Conservation (phyloP, 768 basidiomycete species). For the Dioszegia crocea region DNA sequence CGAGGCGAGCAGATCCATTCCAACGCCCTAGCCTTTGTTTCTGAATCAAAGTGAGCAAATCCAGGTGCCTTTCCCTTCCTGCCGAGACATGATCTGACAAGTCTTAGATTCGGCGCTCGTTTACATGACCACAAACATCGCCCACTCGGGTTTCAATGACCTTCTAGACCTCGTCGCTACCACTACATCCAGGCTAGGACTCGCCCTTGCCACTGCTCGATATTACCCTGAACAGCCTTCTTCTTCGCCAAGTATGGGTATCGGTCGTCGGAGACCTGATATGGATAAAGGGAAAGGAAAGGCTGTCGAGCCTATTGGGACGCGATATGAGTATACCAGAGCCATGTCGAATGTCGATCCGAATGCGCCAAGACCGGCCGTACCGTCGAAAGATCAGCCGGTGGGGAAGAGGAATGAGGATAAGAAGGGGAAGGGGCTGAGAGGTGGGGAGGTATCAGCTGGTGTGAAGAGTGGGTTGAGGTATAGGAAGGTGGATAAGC, state of each 20-base stretch:
- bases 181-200: slow-evolving; percentile 25
- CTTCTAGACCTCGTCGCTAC: slow-evolving; percentile 25
- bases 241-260: neutral
- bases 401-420: neutral
- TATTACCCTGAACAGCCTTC: neutral
- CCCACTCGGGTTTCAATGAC: slow-evolving; percentile 35
- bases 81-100: no score
- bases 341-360: slow-evolving; percentile 13
- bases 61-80: no score
- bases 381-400: neutral
- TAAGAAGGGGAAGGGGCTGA: slow-evolving; percentile 1
- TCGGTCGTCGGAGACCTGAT: neutral
- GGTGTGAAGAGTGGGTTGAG: slow-evolving; percentile 14
- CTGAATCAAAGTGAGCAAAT: no score
- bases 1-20: no score
- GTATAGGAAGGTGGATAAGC: slow-evolving; percentile 41
- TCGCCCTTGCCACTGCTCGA: neutral
- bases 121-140: slow-evolving; percentile 12
- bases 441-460: neutral
- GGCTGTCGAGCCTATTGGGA: neutral
- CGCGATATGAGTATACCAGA: slow-evolving; percentile 16
- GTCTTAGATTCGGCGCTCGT: no score
- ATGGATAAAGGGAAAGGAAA: slow-evolving; percentile 1
- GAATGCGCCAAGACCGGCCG: neutral
- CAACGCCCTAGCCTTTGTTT: no score